Percentiles rank a stretch among this genome's conserved stretches.
Evolutionary conservation across 352 stramenopile species (phyloP).

Genomic region (Pythium oligandrum): DNA sequence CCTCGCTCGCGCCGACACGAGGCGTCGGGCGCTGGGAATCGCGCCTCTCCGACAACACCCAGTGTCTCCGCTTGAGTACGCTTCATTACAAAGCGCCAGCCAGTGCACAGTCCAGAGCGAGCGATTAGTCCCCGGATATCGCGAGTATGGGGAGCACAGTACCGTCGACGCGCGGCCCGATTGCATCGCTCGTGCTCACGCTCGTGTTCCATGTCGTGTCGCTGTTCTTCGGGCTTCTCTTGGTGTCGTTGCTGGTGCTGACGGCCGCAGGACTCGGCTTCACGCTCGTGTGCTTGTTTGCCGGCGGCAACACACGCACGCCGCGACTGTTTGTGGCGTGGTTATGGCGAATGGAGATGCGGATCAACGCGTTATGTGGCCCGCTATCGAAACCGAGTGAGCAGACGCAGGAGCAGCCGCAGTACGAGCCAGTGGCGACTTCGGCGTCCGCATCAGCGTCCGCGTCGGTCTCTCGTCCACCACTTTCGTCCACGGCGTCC

Average conservation of each 20-base stretch:
- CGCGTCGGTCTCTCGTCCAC: background rate
- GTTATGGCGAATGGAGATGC: conserved; percentile 54
- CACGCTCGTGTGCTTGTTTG: conserved; percentile 40
- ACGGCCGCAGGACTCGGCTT: conserved; percentile 31
- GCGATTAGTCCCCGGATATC: too few relatives aligned
- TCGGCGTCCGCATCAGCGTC: too few relatives aligned
- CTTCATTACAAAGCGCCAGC: too few relatives aligned
- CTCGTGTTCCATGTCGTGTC: conserved; percentile 57
- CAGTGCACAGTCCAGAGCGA: too few relatives aligned
- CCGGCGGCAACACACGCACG: conserved; percentile 21
- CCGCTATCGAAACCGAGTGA: too few relatives aligned
- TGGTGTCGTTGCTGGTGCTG: conserved; percentile 33
- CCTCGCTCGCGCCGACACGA: too few relatives aligned
- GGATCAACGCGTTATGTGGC: conserved; percentile 29
- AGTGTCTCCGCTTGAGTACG: too few relatives aligned
- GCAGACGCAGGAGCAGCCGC: too few relatives aligned
- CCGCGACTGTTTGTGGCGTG: conserved; percentile 41
- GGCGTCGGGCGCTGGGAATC: too few relatives aligned
- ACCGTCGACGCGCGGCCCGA: conserved; percentile 15
- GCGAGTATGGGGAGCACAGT: too few relatives aligned
- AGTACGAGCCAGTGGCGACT: too few relatives aligned
- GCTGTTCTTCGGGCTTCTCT: conserved; percentile 29
- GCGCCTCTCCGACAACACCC: too few relatives aligned
- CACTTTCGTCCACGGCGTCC: conserved; percentile 2
- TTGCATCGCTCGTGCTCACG: conserved; percentile 31